Evolutionary conservation across 805 yeast genomes (phyloP).

Genomic region (Zygosaccharomyces pseudorouxii): DNA sequence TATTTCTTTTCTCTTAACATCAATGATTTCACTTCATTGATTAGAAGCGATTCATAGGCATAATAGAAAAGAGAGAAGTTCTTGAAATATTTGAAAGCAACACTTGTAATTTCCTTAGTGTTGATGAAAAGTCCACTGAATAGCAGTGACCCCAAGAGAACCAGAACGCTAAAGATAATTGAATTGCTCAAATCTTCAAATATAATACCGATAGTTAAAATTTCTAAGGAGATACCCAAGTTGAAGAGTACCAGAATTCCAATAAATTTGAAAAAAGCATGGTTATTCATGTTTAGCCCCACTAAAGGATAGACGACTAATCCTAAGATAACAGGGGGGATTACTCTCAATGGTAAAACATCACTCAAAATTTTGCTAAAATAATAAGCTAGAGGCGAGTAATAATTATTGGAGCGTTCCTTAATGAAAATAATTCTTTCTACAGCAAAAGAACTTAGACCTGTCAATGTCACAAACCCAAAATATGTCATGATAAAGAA

Average conservation of each 20-base stretch:
- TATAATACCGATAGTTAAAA: slow-evolving; percentile 81
- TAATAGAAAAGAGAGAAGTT: slow-evolving; percentile 89
- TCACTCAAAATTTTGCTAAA: slow-evolving; percentile 84
- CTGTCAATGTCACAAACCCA: slow-evolving; percentile 91
- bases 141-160: slow-evolving; percentile 75
- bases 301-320: slow-evolving; percentile 85
- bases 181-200: slow-evolving; percentile 90
- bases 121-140: slow-evolving; percentile 94
- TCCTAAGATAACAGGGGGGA: slow-evolving; percentile 84
- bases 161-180: slow-evolving; percentile 78
- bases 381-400: slow-evolving; percentile 82
- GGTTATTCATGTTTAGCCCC: slow-evolving; percentile 74
- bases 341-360: slow-evolving; percentile 80
- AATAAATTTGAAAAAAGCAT: slow-evolving; percentile 67
- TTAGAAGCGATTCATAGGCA: slow-evolving; percentile 88
- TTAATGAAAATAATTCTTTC: slow-evolving; percentile 88
- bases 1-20: slow-evolving; percentile 82
- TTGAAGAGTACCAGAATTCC: slow-evolving; percentile 75
- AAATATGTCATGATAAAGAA: slow-evolving; percentile 86
- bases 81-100: slow-evolving; percentile 66
- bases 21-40: slow-evolving; percentile 87
- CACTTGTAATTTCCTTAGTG: slow-evolving; percentile 56
- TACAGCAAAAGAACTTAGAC: slow-evolving; percentile 79
- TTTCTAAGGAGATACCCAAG: slow-evolving; percentile 77
- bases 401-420: slow-evolving; percentile 92